phyloP scores from a whole-genome alignment of 2,329 filamentous ascomycete species.

The Sporothrix pallida region DNA sequence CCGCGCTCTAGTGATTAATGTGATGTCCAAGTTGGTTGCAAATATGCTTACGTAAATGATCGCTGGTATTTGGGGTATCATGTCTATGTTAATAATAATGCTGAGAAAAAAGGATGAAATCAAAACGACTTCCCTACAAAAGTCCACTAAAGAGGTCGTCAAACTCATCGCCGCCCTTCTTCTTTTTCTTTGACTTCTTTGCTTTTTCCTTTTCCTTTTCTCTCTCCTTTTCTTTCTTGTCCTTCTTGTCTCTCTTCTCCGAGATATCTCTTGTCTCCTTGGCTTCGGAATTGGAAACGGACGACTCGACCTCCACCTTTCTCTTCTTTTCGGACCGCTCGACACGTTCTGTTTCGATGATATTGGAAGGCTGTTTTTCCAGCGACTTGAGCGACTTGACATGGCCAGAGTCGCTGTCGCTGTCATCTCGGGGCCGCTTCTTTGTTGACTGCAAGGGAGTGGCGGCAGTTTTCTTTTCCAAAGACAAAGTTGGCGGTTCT shows the following conservation, averaged over 20 bases:
- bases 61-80: slow-evolving; percentile 33
- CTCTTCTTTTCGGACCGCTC: slow-evolving; percentile 25
- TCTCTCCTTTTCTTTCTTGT: slow-evolving; percentile 35
- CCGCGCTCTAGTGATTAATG: neutral
- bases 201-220: slow-evolving; percentile 31
- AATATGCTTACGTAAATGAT: neutral
- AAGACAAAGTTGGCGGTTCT: neutral
- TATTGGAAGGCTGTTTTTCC: neutral
- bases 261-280: neutral
- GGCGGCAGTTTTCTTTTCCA: neutral
- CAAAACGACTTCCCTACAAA: slow-evolving; percentile 42
- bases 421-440: slow-evolving; percentile 20
- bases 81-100: neutral
- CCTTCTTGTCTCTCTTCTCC: neutral
- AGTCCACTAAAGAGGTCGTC: slow-evolving; percentile 74
- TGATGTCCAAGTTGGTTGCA: neutral
- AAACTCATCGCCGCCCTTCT: slow-evolving; percentile 61
- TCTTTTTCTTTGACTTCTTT: slow-evolving; percentile 45
- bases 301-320: neutral
- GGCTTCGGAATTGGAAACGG: neutral
- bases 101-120: slow-evolving; percentile 30
- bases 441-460: neutral
- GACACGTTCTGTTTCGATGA: neutral
- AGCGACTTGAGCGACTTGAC: neutral
- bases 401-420: neutral